These are phyloP conservation scores for Magnusiomyces sp. DNA, from an alignment of 1,139 yeast species.

Conservation along the genomic window DNA sequence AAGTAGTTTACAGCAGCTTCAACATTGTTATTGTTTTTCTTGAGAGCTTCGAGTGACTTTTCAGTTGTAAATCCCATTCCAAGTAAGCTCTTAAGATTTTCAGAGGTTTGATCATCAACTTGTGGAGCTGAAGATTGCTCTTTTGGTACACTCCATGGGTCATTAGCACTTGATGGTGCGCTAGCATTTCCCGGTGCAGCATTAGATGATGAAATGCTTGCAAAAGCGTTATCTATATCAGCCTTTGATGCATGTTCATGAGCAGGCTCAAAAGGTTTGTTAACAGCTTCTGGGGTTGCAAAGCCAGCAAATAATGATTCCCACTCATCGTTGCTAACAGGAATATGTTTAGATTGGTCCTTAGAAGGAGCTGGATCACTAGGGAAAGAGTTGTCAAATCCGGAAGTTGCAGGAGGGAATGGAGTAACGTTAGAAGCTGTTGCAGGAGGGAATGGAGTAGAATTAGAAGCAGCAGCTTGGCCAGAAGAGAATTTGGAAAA, in stretches of 20 bases:
- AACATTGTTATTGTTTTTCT: slow-evolving; percentile 61
- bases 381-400: not conserved
- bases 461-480: not conserved
- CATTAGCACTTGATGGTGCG: not conserved
- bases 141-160: not conserved
- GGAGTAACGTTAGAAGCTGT: not conserved
- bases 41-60: slow-evolving; percentile 61
- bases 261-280: not conserved
- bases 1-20: slow-evolving; percentile 80
- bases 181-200: slow-evolving; percentile 4
- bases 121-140: slow-evolving; percentile 6
- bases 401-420: not conserved
- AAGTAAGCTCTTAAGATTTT: slow-evolving; percentile 54
- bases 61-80: slow-evolving; percentile 81
- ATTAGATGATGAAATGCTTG: slow-evolving; percentile 1
- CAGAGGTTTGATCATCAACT: slow-evolving; percentile 26
- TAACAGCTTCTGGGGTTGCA: slow-evolving; percentile 3
- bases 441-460: not conserved
- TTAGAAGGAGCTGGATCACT: not conserved
- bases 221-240: too few species aligned
- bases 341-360: slow-evolving; percentile 2
- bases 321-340: slow-evolving; percentile 67
- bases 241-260: not conserved
- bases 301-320: slow-evolving; percentile 89
- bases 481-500: not conserved